Percentiles rank a stretch among this genome's conserved stretches.
Evolutionary conservation across 2,329 filamentous ascomycete genomes (phyloP).

Genomic region (Trichoderma sp.): DNA sequence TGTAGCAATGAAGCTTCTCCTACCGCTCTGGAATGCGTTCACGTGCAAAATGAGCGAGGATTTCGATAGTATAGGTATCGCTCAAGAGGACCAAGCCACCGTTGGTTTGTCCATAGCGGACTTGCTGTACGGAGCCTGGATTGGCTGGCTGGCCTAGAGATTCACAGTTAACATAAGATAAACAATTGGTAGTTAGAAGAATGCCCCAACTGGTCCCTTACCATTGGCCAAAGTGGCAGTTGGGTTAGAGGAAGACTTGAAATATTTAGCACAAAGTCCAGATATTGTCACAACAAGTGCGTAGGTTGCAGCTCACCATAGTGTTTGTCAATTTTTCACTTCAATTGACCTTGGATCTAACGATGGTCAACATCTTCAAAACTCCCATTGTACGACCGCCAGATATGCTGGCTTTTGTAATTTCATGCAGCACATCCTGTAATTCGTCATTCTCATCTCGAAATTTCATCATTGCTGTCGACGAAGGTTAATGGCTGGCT

Average conservation of each 20-base stretch:
- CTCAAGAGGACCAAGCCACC: constrained; percentile 9
- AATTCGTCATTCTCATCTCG: background rate
- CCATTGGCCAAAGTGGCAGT: constrained; percentile 3
- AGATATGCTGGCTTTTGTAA: background rate
- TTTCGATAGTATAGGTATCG: constrained; percentile 9
- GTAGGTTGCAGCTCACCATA: background rate
- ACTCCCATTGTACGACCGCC: background rate
- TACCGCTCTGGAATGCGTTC: constrained; percentile 11
- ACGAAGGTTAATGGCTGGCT: background rate
- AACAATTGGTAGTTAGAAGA: background rate
- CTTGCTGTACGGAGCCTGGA: background rate
- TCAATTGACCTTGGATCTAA: background rate
- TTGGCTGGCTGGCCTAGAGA: constrained; percentile 4
- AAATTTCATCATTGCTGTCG: background rate
- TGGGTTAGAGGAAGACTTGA: background rate
- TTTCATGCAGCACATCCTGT: background rate
- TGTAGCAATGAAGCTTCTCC: background rate
- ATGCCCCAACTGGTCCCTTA: background rate
- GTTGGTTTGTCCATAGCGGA: constrained; percentile 4
- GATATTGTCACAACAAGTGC: background rate
- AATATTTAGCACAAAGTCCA: background rate
- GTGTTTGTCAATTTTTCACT: background rate
- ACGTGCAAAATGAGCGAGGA: constrained; percentile 9
- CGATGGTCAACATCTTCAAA: background rate
- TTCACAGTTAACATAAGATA: background rate